phyloP scores from a whole-genome alignment of 2,329 filamentous ascomycete genomes.

The Daldinia sp. region DNA sequence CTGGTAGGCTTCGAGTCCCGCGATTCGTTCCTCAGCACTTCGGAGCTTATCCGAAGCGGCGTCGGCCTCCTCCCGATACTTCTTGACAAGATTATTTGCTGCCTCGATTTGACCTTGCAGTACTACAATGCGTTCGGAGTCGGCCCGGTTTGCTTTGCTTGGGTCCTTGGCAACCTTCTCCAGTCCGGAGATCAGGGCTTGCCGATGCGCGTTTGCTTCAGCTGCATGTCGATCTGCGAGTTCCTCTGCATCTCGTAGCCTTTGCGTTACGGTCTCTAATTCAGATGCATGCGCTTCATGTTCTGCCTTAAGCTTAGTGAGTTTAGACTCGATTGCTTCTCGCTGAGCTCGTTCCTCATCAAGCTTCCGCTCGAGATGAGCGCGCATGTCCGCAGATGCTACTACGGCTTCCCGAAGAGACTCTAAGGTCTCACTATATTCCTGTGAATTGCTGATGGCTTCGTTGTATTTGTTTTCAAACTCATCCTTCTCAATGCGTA shows the following conservation, averaged over 20 bases:
- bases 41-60: constrained; percentile 86
- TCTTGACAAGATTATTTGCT: constrained; percentile 81
- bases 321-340: constrained; percentile 77
- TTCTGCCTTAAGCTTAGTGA: constrained; percentile 79
- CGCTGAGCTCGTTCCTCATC: constrained; percentile 82
- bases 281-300: constrained; percentile 83
- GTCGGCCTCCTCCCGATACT: constrained; percentile 90
- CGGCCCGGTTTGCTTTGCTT: constrained; percentile 55
- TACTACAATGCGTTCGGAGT: constrained; percentile 72
- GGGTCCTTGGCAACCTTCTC: constrained; percentile 72
- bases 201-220: constrained; percentile 85
- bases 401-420: constrained; percentile 80
- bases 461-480: constrained; percentile 74
- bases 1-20: constrained; percentile 94
- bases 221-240: constrained; percentile 85
- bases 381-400: constrained; percentile 79
- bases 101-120: constrained; percentile 82
- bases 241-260: constrained; percentile 85
- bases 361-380: constrained; percentile 80
- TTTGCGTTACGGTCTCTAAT: constrained; percentile 75
- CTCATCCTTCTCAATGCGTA: constrained; percentile 88
- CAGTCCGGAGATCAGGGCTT: constrained; percentile 82
- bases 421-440: constrained; percentile 74
- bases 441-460: constrained; percentile 70
- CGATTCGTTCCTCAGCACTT: constrained; percentile 94